Percentiles rank a stretch among this genome's conserved stretches.
These are phyloP conservation scores for Somion occarium DNA, from an alignment of 1,284 basidiomycete species.

Conservation along the genomic window DNA sequence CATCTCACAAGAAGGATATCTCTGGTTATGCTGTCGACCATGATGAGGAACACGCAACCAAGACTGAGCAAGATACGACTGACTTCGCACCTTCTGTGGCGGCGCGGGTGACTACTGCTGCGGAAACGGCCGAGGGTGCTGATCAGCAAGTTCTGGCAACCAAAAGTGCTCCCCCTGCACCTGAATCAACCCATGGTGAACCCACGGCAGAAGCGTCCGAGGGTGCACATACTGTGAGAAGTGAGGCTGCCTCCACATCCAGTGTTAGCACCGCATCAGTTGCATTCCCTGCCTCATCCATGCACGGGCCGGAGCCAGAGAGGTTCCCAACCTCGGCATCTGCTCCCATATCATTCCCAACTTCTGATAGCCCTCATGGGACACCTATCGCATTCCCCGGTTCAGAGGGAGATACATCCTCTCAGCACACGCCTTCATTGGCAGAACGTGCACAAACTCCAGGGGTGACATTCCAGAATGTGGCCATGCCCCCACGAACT, in stretches of 20 bases:
- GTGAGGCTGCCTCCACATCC: slow-evolving; percentile 26
- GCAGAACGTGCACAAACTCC: slow-evolving; percentile 22
- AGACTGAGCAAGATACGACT: slow-evolving; percentile 19
- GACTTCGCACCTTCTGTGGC: slow-evolving; percentile 8
- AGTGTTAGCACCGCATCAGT: slow-evolving; percentile 23
- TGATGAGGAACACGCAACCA: slow-evolving; percentile 20
- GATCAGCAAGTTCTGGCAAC: too few relatives aligned
- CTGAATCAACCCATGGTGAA: neutral
- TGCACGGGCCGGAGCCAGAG: slow-evolving; percentile 26
- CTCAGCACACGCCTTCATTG: slow-evolving; percentile 24
- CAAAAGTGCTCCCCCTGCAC: too few relatives aligned
- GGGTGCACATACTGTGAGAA: slow-evolving; percentile 1
- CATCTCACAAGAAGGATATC: slow-evolving; percentile 33
- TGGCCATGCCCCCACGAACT: slow-evolving; percentile 32
- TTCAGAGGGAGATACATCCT: slow-evolving; percentile 24
- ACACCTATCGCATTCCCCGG: slow-evolving; percentile 34
- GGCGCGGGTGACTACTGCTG: slow-evolving; percentile 14
- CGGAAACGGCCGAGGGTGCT: slow-evolving; percentile 19
- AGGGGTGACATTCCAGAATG: slow-evolving; percentile 36
- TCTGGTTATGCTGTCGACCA: slow-evolving; percentile 37
- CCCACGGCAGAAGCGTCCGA: slow-evolving; percentile 2
- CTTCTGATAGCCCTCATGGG: slow-evolving; percentile 17
- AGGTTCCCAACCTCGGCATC: slow-evolving; percentile 21
- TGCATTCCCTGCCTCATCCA: slow-evolving; percentile 38
- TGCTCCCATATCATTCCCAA: slow-evolving; percentile 24